Percentiles rank a stretch among this genome's conserved stretches.
Conservation (phyloP, 257 asterid genomes). For the Solanum pinnatisectum region DNA sequence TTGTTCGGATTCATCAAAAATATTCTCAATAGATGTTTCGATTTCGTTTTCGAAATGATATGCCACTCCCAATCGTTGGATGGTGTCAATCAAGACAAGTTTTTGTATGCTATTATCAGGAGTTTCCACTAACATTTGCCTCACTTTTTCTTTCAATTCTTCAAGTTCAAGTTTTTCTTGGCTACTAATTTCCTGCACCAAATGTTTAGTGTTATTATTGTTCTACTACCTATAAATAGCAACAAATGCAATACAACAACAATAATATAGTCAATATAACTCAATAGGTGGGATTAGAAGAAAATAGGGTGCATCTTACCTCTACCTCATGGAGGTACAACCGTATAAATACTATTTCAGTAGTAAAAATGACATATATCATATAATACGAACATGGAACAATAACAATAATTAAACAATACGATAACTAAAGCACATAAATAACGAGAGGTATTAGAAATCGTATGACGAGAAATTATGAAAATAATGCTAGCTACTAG, state of each 20-base stretch:
- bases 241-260: too few species aligned
- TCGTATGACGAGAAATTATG: background rate
- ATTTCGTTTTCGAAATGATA: slow-evolving; percentile 6
- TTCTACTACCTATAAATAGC: background rate
- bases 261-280: background rate
- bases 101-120: background rate
- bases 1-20: background rate
- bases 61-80: slow-evolving; percentile 6
- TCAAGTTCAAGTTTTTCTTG: background rate
- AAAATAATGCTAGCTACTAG: background rate
- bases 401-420: too few species aligned
- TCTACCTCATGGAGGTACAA: background rate
- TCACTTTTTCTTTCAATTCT: background rate
- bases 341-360: too few species aligned
- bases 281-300: too few species aligned
- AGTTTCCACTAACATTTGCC: background rate
- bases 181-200: background rate
- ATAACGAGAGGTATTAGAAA: background rate
- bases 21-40: background rate
- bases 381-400: too few species aligned
- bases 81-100: slow-evolving; percentile 2
- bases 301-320: too few species aligned
- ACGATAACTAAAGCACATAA: background rate
- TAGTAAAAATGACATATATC: too few species aligned
- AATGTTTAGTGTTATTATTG: background rate